Evolutionary conservation across 768 basidiomycete genomes (phyloP).

Genomic region (Kwoniella shandongensis): DNA sequence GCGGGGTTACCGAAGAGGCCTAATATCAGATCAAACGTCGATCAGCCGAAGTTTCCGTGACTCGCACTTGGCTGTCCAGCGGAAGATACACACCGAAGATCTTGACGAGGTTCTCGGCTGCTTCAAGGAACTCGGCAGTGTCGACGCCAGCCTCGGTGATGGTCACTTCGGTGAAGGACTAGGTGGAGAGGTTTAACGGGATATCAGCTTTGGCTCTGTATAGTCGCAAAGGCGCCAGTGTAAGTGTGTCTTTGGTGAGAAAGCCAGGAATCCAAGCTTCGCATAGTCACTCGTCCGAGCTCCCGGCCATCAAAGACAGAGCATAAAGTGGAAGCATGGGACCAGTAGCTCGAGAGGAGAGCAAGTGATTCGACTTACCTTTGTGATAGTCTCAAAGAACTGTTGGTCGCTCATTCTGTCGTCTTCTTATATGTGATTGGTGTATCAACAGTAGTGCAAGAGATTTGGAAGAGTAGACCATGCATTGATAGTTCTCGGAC

Average conservation of each 20-base stretch:
- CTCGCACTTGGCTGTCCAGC: neutral
- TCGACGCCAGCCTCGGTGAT: slow-evolving; percentile 84
- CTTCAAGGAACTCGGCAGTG: slow-evolving; percentile 82
- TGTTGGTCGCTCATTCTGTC: slow-evolving; percentile 19
- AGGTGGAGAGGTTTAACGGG: neutral
- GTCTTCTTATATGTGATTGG: too few relatives aligned
- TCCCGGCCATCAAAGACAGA: too few relatives aligned
- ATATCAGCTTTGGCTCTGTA: slow-evolving; percentile 2
- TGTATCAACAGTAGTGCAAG: neutral
- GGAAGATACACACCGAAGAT: slow-evolving; percentile 74
- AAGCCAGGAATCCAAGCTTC: neutral
- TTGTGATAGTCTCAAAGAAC: slow-evolving; percentile 52
- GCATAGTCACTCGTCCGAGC: neutral
- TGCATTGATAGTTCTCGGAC: neutral
- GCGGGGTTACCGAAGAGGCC: slow-evolving; percentile 83
- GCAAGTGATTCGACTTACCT: slow-evolving; percentile 26
- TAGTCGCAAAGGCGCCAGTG: too few relatives aligned
- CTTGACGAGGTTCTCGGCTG: slow-evolving; percentile 79
- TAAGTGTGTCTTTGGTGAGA: neutral
- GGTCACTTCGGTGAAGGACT: slow-evolving; percentile 94
- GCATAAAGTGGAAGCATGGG: too few relatives aligned
- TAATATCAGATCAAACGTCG: slow-evolving; percentile 47
- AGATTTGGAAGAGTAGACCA: neutral
- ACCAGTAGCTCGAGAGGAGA: too few relatives aligned
- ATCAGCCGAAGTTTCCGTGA: too few relatives aligned